Conservation (phyloP, 768 basidiomycete species). For the Hortiboletus campestris region DNA sequence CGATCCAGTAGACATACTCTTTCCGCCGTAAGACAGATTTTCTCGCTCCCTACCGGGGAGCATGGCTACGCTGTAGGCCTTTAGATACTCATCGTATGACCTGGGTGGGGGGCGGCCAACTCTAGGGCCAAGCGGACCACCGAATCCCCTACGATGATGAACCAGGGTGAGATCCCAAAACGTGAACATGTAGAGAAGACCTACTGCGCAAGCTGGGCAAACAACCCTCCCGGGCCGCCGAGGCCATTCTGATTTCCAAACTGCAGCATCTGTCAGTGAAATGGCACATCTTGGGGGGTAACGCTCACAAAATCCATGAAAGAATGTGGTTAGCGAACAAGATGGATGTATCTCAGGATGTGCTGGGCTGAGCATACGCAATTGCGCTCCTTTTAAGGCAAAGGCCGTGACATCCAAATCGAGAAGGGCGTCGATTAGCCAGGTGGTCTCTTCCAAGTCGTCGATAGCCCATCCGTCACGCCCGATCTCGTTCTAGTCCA, state of each 20-base stretch:
- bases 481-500: constrained; percentile 9
- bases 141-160: constrained; percentile 46
- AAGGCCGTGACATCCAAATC: constrained; percentile 29
- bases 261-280: constrained; percentile 26
- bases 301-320: constrained; percentile 41
- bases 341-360: constrained; percentile 4
- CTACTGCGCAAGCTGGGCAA: constrained; percentile 67
- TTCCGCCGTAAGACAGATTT: constrained; percentile 95
- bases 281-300: neutral
- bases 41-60: constrained; percentile 81
- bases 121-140: constrained; percentile 46
- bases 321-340: constrained; percentile 23
- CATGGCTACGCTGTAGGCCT: constrained; percentile 95
- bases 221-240: constrained; percentile 54
- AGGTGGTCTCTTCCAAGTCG: neutral
- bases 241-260: constrained; percentile 36
- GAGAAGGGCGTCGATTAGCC: constrained; percentile 23
- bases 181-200: constrained; percentile 9
- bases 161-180: constrained; percentile 16
- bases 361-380: constrained; percentile 24
- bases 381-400: constrained; percentile 28
- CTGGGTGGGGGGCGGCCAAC: constrained; percentile 56
- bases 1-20: constrained; percentile 63
- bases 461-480: constrained; percentile 11
- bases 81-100: constrained; percentile 89